Conservation (phyloP, 805 yeast species). For the Spathaspora girioi region DNA sequence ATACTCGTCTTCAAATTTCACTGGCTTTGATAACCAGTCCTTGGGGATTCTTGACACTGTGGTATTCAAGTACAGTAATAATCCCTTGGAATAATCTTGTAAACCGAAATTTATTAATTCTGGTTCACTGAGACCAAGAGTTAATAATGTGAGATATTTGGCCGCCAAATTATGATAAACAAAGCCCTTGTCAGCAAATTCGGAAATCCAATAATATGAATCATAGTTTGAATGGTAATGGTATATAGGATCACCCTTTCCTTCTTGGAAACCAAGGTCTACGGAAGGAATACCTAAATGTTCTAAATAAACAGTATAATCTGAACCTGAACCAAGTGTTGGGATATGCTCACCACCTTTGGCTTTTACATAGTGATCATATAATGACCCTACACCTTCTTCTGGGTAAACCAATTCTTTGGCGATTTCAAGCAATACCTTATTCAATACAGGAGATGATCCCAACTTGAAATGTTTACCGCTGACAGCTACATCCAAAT, state of each 20-base stretch:
- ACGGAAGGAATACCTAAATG: slow-evolving; percentile 66
- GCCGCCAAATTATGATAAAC: slow-evolving; percentile 54
- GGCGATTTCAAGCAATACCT: slow-evolving; percentile 43
- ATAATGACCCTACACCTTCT: slow-evolving; percentile 37
- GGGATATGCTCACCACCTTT: slow-evolving; percentile 29
- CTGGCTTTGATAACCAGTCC: slow-evolving; percentile 24
- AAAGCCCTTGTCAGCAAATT: slow-evolving; percentile 50
- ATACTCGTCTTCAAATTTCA: slow-evolving; percentile 10
- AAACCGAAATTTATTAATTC: slow-evolving; percentile 53
- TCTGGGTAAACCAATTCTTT: slow-evolving; percentile 43
- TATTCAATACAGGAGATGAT: slow-evolving; percentile 56
- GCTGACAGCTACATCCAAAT: slow-evolving; percentile 48
- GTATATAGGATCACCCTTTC: slow-evolving; percentile 46
- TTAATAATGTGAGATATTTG: slow-evolving; percentile 54
- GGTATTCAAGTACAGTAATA: slow-evolving; percentile 34
- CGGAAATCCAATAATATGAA: slow-evolving; percentile 52
- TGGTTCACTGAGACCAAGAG: slow-evolving; percentile 51
- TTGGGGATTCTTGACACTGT: slow-evolving; percentile 26
- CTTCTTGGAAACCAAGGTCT: slow-evolving; percentile 37
- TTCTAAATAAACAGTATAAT: slow-evolving; percentile 58
- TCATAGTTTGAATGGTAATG: slow-evolving; percentile 60
- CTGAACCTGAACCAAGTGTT: slow-evolving; percentile 49
- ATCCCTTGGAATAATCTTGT: slow-evolving; percentile 43
- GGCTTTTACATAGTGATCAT: slow-evolving; percentile 43
- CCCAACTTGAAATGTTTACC: slow-evolving; percentile 48